A percentile compares a stretch with the other conserved stretches of the same genome.
Conservation (phyloP, 192 early-diverging fungal species). For the Geranomyces michiganensis region DNA sequence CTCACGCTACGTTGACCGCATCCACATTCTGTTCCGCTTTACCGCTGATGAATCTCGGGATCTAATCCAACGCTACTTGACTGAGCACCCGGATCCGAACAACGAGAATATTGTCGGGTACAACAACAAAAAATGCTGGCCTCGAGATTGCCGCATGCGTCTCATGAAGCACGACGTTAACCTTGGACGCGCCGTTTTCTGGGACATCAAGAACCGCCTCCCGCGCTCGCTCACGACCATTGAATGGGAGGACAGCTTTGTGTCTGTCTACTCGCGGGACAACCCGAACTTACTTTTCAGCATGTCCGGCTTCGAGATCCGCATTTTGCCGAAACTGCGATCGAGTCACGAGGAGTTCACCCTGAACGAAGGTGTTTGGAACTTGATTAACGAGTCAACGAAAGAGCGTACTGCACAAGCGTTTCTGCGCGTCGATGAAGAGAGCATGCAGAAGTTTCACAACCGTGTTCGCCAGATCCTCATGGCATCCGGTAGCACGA, state of each 20-base stretch:
- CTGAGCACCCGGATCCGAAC: slow-evolving; percentile 98
- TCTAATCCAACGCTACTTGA: slow-evolving; percentile 94
- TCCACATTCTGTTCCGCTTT: slow-evolving; percentile 95
- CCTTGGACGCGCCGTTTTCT: slow-evolving; percentile 95
- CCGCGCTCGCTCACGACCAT: slow-evolving; percentile 95
- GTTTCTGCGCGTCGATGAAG: slow-evolving; percentile 94
- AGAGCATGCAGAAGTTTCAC: slow-evolving; percentile 87
- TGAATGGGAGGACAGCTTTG: slow-evolving; percentile 98
- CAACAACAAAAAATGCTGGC: slow-evolving; percentile 96
- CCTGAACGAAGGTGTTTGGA: slow-evolving; percentile 88
- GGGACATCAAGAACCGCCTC: slow-evolving; percentile 98
- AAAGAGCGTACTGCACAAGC: slow-evolving; percentile 99
- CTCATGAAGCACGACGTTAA: slow-evolving; percentile 99
- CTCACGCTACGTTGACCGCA: slow-evolving; percentile 89
- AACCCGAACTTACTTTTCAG: slow-evolving; percentile 97
- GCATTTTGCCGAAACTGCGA: slow-evolving; percentile 92
- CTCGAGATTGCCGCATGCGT: slow-evolving; percentile 98
- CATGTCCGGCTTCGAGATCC: slow-evolving; percentile 93
- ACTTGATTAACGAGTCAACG: slow-evolving; percentile 92
- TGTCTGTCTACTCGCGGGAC: slow-evolving; percentile 94
- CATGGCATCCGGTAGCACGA: slow-evolving; percentile 96
- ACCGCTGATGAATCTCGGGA: slow-evolving; percentile 91
- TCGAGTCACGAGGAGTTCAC: slow-evolving; percentile 86
- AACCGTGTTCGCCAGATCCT: slow-evolving; percentile 97
- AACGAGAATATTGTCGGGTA: slow-evolving; percentile 99